These are phyloP conservation scores for Podosphaera fusca DNA, from an alignment of 2,329 filamentous ascomycete genomes.

Conservation along the genomic window DNA sequence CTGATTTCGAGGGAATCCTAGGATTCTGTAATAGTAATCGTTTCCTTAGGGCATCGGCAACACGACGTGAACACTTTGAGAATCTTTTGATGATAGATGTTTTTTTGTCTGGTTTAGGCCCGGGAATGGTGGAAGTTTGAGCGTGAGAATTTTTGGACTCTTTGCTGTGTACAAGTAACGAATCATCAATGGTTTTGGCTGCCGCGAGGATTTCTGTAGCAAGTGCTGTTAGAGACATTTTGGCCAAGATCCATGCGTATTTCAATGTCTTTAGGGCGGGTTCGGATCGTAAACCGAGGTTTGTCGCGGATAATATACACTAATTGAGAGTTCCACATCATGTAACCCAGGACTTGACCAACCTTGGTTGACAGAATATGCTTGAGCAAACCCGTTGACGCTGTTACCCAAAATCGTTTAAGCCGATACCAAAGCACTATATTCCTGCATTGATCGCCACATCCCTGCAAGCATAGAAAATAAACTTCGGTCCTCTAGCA, in stretches of 20 bases:
- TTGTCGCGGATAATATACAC: neutral
- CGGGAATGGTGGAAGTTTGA: neutral
- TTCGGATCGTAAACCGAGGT: neutral
- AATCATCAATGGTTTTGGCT: neutral
- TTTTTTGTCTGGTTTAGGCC: neutral
- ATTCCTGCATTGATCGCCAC: neutral
- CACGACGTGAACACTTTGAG: neutral
- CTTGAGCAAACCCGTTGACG: neutral
- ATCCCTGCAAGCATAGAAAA: neutral
- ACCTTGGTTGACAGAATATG: neutral
- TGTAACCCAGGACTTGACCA: neutral
- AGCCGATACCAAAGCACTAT: neutral
- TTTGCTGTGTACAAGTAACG: neutral
- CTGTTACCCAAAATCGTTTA: neutral
- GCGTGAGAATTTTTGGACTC: neutral
- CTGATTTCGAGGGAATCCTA: neutral
- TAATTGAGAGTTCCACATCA: neutral
- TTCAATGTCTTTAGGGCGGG: neutral
- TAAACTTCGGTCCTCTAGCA: neutral
- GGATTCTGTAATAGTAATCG: neutral
- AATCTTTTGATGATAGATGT: neutral
- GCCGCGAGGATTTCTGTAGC: neutral
- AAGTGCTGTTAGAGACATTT: slow-evolving; percentile 1
- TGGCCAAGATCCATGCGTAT: neutral
- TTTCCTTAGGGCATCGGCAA: neutral